Evolutionary conservation across 805 yeast species (phyloP).

Genomic region (Wickerhamiella shivajii): DNA sequence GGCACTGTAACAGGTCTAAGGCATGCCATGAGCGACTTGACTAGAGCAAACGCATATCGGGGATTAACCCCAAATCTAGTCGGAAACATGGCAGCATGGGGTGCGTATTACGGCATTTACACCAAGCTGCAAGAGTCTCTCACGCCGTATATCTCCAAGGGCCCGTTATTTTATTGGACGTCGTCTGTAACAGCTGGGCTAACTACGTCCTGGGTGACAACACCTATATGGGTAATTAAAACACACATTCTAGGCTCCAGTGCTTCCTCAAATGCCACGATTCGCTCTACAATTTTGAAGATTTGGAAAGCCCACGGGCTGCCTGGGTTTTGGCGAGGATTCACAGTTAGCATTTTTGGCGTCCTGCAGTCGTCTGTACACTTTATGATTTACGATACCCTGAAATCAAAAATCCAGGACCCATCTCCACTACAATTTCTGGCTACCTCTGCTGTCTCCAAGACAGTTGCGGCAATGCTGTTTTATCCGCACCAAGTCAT

Average conservation of each 20-base stretch:
- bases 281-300: constrained; percentile 38
- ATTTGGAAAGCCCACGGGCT: constrained; percentile 44
- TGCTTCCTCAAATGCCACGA: constrained; percentile 39
- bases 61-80: constrained; percentile 68
- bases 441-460: constrained; percentile 51
- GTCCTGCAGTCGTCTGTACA: constrained; percentile 86
- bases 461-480: constrained; percentile 47
- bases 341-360: constrained; percentile 59
- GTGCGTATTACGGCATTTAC: constrained; percentile 68
- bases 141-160: not conserved
- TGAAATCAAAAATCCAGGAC: constrained; percentile 33
- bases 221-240: constrained; percentile 92
- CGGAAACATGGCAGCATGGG: constrained; percentile 86
- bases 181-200: constrained; percentile 61
- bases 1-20: constrained; percentile 21
- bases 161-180: constrained; percentile 23
- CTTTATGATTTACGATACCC: constrained; percentile 68
- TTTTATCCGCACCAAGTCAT: constrained; percentile 80
- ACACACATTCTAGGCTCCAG: constrained; percentile 62
- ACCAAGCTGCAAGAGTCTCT: constrained; percentile 35
- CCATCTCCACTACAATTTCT: constrained; percentile 40
- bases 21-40: constrained; percentile 8
- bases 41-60: constrained; percentile 36
- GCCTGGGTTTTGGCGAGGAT: constrained; percentile 54
- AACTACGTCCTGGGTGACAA: constrained; percentile 61